Conservation (phyloP, 805 yeast species). For the Teunomyces kruisii region DNA sequence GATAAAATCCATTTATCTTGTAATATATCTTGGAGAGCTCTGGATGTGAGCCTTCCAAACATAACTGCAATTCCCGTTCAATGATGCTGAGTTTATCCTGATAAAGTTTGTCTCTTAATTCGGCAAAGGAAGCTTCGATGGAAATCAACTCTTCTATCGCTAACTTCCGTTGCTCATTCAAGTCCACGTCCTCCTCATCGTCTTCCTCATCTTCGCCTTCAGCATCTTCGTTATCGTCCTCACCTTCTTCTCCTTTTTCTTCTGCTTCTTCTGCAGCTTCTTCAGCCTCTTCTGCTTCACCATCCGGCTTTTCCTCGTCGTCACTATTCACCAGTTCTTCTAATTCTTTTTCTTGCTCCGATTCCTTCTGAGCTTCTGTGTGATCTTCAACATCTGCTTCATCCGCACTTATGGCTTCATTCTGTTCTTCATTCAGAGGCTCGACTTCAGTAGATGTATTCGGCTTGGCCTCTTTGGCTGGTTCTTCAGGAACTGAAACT, state of each 20-base stretch:
- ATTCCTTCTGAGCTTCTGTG: constrained; percentile 33
- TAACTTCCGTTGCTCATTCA: constrained; percentile 48
- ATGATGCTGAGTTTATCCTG: constrained; percentile 77
- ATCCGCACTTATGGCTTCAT: not conserved
- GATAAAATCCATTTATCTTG: constrained; percentile 71
- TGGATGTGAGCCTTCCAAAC: constrained; percentile 89
- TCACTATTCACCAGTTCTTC: not conserved
- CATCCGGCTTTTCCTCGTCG: constrained; percentile 9
- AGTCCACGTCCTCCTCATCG: constrained; percentile 12
- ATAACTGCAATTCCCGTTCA: constrained; percentile 82
- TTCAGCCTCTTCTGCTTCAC: constrained; percentile 4
- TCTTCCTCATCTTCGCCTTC: constrained; percentile 10
- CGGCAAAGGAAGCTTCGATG: constrained; percentile 86
- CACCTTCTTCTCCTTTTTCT: constrained; percentile 10
- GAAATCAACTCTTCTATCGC: constrained; percentile 74
- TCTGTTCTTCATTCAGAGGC: too few relatives aligned
- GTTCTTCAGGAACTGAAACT: constrained; percentile 1
- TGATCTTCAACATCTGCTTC: not conserved
- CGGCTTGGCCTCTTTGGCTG: constrained; percentile 30
- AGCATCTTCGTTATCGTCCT: constrained; percentile 9
- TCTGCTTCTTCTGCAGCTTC: constrained; percentile 10
- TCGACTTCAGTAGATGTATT: too few relatives aligned
- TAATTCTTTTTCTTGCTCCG: not conserved
- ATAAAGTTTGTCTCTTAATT: constrained; percentile 77
- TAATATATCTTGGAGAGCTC: constrained; percentile 72